Percentiles rank a stretch among this genome's conserved stretches.
Evolutionary conservation across 139 green algal species (phyloP).

Genomic region (Tetratostichococcus sp.): DNA sequence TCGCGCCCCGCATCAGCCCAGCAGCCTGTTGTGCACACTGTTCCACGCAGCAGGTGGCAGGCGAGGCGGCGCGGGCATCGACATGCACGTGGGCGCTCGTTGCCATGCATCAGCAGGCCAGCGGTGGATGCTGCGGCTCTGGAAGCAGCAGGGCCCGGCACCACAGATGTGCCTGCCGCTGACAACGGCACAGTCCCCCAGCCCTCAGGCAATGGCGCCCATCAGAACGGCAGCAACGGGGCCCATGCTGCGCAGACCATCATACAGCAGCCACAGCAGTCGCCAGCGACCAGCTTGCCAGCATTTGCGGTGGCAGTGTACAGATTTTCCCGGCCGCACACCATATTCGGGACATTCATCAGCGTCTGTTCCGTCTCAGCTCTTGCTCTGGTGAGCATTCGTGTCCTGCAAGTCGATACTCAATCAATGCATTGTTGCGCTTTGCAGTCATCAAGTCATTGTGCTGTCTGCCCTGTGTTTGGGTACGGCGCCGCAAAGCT

Average conservation of each 20-base stretch:
- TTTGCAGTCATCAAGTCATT: too few relatives aligned
- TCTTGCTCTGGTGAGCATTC: constrained; percentile 53
- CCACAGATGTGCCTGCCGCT: background rate
- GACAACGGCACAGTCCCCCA: background rate
- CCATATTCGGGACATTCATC: constrained; percentile 84
- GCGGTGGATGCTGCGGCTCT: background rate
- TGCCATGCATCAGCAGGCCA: background rate
- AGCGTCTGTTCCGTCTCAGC: constrained; percentile 74
- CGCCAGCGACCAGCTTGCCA: background rate
- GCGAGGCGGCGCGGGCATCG: too few relatives aligned
- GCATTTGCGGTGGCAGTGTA: constrained; percentile 31
- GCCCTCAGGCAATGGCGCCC: background rate
- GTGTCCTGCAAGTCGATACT: too few relatives aligned
- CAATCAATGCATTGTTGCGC: too few relatives aligned
- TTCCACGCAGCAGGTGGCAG: too few relatives aligned
- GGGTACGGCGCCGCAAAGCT: background rate
- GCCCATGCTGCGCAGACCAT: background rate
- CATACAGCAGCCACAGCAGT: background rate
- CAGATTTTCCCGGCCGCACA: constrained; percentile 80
- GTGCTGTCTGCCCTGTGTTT: background rate
- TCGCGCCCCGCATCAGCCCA: too few relatives aligned
- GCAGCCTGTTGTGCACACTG: too few relatives aligned
- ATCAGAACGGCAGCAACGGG: too few relatives aligned
- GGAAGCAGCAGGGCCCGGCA: background rate
- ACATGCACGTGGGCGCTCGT: too few relatives aligned